Evolutionary conservation across 805 yeast genomes (phyloP), one percentile per base, ranked within the genome.

Genomic region (Starmerella ratchasimensis): DNA sequence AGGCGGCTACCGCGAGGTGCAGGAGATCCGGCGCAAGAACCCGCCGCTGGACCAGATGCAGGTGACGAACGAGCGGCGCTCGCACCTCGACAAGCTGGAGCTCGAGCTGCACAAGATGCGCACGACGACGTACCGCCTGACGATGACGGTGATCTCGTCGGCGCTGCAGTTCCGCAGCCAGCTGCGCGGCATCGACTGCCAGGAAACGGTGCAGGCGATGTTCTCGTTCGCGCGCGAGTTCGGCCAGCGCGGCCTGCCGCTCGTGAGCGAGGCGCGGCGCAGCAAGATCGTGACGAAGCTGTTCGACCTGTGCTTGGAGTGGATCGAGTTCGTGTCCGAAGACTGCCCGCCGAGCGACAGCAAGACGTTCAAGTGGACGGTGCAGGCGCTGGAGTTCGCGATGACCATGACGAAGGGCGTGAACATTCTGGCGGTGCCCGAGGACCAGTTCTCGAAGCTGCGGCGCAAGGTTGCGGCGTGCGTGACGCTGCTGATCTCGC

Each of bases 291-390:
- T 77, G 60, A 72, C 74, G 48, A 32, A 25, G 13, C 67, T 90
- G 54, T 73, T 90, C 22, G 73, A 74, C 40, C 59, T 83, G 44
- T 72, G 93, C 31, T 73, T 84, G 31, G 88, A 80, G 38, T 90
- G 98, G 98, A 78, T 90, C 14, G 72, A 83, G 39, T 88, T 84
- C 53, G 74, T 90, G 20, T 83, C 88, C 43, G 95, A 90, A 57
- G 96, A 88, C 52, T 90, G 98, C 61, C 75, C 76, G 13, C 94
- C 96, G 1, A 78, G 93, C 0, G 96, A 88, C 48, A 71, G 79
- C 38, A 80, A 76, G 50, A 88, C 97, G 0, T 90, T 90, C 54
- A 67, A 93, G 50, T 90, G 96, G 95, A 83, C 95, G 58, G 97
- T 90, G 18, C 68, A 81, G 11, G 97, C 98, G 0, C 66, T 90